Evolutionary conservation across 805 yeast genomes (phyloP).

Genomic region (Kluyveromyces wickerhamii): DNA sequence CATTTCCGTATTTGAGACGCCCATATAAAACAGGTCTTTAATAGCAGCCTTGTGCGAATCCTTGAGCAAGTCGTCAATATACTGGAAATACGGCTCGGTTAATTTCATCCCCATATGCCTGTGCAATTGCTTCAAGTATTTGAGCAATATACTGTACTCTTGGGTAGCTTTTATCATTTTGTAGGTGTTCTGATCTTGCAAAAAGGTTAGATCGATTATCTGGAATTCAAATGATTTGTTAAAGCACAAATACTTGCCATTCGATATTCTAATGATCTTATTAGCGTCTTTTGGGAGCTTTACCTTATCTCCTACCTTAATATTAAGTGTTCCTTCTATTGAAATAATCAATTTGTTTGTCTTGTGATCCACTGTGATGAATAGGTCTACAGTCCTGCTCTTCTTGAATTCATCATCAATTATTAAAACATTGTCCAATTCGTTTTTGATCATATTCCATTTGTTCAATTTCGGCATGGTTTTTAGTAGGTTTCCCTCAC

Average conservation of each 20-base stretch:
- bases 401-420: not conserved
- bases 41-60: not conserved
- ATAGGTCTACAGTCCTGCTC: not conserved
- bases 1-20: not conserved
- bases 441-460: slow-evolving; percentile 5
- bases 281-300: slow-evolving; percentile 2
- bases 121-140: slow-evolving; percentile 4
- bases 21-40: slow-evolving; percentile 2
- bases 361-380: not conserved
- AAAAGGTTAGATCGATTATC: slow-evolving; percentile 1
- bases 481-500: slow-evolving; percentile 2
- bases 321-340: slow-evolving; percentile 3
- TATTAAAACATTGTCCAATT: not conserved
- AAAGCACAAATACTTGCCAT: not conserved
- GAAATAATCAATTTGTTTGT: slow-evolving; percentile 3
- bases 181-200: slow-evolving; percentile 1
- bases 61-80: not conserved
- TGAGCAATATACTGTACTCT: slow-evolving; percentile 1
- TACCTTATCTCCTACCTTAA: slow-evolving; percentile 1
- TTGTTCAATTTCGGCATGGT: slow-evolving; percentile 4
- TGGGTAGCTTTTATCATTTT: slow-evolving; percentile 3
- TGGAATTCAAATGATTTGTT: not conserved
- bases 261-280: not conserved
- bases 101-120: slow-evolving; percentile 4
- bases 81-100: slow-evolving; percentile 1